Evolutionary conservation across 2,329 filamentous ascomycete genomes (phyloP).

Genomic region (Emmonsia crescens): DNA sequence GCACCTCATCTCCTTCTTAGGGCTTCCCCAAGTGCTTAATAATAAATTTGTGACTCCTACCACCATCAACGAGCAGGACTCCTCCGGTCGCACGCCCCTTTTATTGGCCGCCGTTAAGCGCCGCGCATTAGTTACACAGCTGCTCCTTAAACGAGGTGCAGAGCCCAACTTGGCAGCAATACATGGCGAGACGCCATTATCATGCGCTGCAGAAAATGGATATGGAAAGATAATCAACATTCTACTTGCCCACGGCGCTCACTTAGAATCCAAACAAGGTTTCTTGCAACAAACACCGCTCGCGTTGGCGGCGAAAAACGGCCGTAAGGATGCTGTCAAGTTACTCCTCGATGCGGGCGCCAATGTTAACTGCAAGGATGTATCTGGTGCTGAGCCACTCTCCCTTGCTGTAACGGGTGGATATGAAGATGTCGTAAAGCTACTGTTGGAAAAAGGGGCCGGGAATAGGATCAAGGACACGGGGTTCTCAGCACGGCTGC

Average conservation of each 20-base stretch:
- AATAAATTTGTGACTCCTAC: too few species aligned
- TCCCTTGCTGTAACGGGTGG: not conserved
- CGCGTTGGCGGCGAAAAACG: not conserved
- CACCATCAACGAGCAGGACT: not conserved
- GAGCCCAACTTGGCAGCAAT: not conserved
- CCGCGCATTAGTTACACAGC: not conserved
- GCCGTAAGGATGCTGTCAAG: not conserved
- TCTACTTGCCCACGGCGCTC: not conserved
- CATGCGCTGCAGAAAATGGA: not conserved
- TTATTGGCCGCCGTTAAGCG: not conserved
- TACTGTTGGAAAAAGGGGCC: not conserved
- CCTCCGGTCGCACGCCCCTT: not conserved
- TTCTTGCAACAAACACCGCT: not conserved
- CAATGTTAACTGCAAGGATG: not conserved
- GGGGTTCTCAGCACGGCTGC: not conserved
- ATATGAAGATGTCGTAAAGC: not conserved
- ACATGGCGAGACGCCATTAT: not conserved
- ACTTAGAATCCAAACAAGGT: not conserved
- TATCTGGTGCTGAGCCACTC: not conserved
- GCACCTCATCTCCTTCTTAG: not conserved
- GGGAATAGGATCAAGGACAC: not conserved
- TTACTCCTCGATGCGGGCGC: not conserved
- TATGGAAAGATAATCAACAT: not conserved
- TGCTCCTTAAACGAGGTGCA: not conserved
- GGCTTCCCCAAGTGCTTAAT: not conserved